These are phyloP conservation scores for Lecanicillium sp. DNA, from an alignment of 2,329 filamentous ascomycete genomes.

Conservation along the genomic window DNA sequence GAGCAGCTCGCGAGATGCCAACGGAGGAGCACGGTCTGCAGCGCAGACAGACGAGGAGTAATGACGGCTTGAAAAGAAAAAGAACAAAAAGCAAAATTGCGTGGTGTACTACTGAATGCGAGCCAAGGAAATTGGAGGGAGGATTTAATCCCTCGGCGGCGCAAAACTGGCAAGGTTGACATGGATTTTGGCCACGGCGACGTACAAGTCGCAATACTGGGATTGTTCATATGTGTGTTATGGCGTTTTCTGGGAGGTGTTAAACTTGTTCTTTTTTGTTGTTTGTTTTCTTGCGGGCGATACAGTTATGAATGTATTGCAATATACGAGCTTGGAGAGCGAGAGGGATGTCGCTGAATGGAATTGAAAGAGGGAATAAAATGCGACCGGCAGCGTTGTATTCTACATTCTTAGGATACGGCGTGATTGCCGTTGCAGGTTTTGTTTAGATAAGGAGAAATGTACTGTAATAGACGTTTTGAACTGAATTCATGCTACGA, in stretches of 20 bases:
- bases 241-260: conserved; percentile 19
- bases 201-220: neutral
- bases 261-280: conserved; percentile 2
- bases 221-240: conserved; percentile 19
- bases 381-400: too few species aligned
- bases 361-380: conserved; percentile 4
- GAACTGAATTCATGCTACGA: neutral
- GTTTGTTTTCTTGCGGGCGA: conserved; percentile 1
- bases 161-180: conserved; percentile 13
- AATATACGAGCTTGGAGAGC: neutral
- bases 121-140: conserved; percentile 12
- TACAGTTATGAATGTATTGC: conserved; percentile 1
- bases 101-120: conserved; percentile 12
- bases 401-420: neutral
- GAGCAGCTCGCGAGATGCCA: conserved; percentile 32
- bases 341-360: neutral
- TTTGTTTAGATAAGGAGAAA: conserved; percentile 29
- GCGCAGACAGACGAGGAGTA: conserved; percentile 50
- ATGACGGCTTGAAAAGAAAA: conserved; percentile 17
- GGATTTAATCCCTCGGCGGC: conserved; percentile 8
- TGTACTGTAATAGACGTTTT: conserved; percentile 38
- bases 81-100: conserved; percentile 8
- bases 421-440: conserved; percentile 7
- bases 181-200: conserved; percentile 3
- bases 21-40: conserved; percentile 33